Percentiles rank a stretch among this genome's conserved stretches.
Evolutionary conservation across 2,329 filamentous ascomycete genomes (phyloP).

Genomic region (Pseudogymnoascus sp.): DNA sequence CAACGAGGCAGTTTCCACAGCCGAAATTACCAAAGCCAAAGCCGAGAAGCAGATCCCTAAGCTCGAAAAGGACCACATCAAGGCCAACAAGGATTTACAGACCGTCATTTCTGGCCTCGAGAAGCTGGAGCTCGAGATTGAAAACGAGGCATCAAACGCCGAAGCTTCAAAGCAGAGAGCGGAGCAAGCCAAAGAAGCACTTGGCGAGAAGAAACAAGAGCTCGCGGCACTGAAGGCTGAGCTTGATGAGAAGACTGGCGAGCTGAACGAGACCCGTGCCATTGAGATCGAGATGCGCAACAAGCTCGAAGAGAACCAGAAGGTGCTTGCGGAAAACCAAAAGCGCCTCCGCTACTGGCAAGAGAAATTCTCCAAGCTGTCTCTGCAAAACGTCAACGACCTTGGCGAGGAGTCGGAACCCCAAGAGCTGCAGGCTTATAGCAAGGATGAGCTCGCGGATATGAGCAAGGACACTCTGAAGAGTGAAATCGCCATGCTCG

Average conservation of each 20-base stretch:
- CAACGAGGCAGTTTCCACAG: constrained; percentile 73
- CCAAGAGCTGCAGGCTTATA: constrained; percentile 69
- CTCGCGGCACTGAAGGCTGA: constrained; percentile 73
- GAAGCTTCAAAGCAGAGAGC: constrained; percentile 65
- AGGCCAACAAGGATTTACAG: constrained; percentile 73
- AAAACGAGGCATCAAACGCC: constrained; percentile 67
- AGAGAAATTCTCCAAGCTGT: constrained; percentile 79
- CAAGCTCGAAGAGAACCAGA: constrained; percentile 93
- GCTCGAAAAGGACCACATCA: constrained; percentile 73
- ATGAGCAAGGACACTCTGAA: constrained; percentile 61
- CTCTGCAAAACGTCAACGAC: constrained; percentile 72
- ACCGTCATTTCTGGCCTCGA: constrained; percentile 66
- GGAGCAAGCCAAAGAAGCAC: constrained; percentile 72
- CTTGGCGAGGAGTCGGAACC: constrained; percentile 48
- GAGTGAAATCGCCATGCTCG: constrained; percentile 56
- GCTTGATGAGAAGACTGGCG: constrained; percentile 75
- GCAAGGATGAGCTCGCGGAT: constrained; percentile 59
- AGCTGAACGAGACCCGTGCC: constrained; percentile 82
- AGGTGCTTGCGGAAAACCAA: constrained; percentile 77
- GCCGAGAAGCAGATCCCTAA: constrained; percentile 88
- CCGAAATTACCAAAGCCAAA: constrained; percentile 84
- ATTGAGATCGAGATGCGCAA: constrained; percentile 97
- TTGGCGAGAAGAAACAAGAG: constrained; percentile 73
- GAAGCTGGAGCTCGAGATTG: constrained; percentile 69
- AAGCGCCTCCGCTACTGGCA: constrained; percentile 80